Evolutionary conservation across 768 basidiomycete species (phyloP), one percentile per base, ranked within the genome.

Genomic region (Calvatia gigantea): DNA sequence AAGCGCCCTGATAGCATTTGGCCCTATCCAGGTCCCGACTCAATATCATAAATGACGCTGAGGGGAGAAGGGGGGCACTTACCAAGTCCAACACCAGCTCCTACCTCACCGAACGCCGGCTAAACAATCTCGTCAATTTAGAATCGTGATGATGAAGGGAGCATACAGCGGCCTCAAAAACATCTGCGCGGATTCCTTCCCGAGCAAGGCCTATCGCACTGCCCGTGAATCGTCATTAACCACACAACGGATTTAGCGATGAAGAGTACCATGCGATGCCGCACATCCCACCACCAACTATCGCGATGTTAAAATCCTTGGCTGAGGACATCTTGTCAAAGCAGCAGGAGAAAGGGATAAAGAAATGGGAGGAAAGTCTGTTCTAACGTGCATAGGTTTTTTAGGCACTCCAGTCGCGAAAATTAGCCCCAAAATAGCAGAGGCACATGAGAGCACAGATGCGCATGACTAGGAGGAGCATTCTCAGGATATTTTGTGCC

Each of bases 281-380:
- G 54, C 75, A 77, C 65, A 84, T 75, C 9, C 83, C 82, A 19
- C 81, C 81, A 21, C 83, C 82, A 2, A 84, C 70, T 29, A 84
- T 75, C 0, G 80, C 81, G 27, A 84, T 70, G 27, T 69, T 67
- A 58, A 82, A 76, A 61, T 75, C 73, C 57, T 77, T 78, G 23
- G 51, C 48, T 57, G 58, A 39, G 17, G 44, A 25, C 35, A 60
- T 54, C 32, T 54, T 14, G 21, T 19, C 19, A 17, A 53, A 7
- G 32, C 6, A 9, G 8, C 23, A 23, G 33, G 46, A 33, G 29
- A 32, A 35, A 4, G 4, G 27, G 43, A 28, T 28, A 23, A 7
- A 27, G 14, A 21, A 32, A 3, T 11, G 17, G 17, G 46, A 31
- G 28, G 17, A n/a, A 32, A 9, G 46, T 12, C 8, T 33, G 7